Evolutionary conservation across 1,139 yeast species (phyloP).

Genomic region (Wickerhamomyces sp.): DNA sequence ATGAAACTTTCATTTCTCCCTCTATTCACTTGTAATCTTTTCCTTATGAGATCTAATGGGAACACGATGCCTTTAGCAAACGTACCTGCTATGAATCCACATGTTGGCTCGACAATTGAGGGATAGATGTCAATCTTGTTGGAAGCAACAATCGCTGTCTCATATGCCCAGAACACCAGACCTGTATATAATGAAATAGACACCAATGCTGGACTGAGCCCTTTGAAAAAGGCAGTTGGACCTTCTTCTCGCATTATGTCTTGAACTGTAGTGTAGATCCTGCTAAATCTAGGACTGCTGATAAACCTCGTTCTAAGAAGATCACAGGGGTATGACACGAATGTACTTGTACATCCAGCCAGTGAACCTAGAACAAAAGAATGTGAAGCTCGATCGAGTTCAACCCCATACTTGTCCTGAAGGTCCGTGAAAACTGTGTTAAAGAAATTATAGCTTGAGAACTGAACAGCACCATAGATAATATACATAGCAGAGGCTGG

Average conservation of each 20-base stretch:
- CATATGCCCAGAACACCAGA: slow-evolving; percentile 65
- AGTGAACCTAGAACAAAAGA: slow-evolving; percentile 66
- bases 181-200: slow-evolving; percentile 67
- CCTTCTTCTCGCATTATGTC: slow-evolving; percentile 48
- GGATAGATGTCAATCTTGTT: slow-evolving; percentile 7
- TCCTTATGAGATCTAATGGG: slow-evolving; percentile 81
- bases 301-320: slow-evolving; percentile 79
- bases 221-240: slow-evolving; percentile 52
- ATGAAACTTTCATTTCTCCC: slow-evolving; percentile 29
- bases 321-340: slow-evolving; percentile 82
- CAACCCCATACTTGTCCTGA: slow-evolving; percentile 26
- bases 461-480: slow-evolving; percentile 81
- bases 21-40: slow-evolving; percentile 66
- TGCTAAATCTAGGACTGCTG: slow-evolving; percentile 47
- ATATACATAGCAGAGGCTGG: slow-evolving; percentile 89
- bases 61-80: slow-evolving; percentile 69
- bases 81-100: slow-evolving; percentile 77
- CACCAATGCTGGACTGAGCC: slow-evolving; percentile 56
- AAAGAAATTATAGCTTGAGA: slow-evolving; percentile 60
- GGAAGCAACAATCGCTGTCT: slow-evolving; percentile 25
- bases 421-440: slow-evolving; percentile 37
- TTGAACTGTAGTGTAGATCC: slow-evolving; percentile 39
- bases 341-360: slow-evolving; percentile 73
- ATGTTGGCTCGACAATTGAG: slow-evolving; percentile 49
- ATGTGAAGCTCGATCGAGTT: slow-evolving; percentile 37